Base-by-base conservation (phyloP, 306 rosid genomes). In the Sesbania bispinosa region DNA sequence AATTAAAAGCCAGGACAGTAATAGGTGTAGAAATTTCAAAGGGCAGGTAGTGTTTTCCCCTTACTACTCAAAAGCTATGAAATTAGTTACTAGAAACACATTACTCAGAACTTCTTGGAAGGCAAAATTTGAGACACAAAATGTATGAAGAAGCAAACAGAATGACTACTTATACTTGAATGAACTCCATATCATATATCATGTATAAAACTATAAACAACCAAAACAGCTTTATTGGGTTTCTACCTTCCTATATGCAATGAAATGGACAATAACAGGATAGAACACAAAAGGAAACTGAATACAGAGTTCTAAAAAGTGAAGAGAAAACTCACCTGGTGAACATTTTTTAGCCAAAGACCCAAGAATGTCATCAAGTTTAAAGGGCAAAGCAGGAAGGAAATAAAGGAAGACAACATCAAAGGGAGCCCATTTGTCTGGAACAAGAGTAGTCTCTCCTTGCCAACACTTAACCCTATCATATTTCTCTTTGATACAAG, bases 401-500 rank as follows among this genome's bases (percentile, higher is more conserved):
- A 85, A 93, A 71, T 90, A 93, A 75, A 93, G 96, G 69, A 94
- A 90, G 26, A 85, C 87, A 52, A 74, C 90, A 67, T 94, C 90
- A 18, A 94, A 84, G 4, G 90, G 88, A 1, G 86, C 79, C 92
- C 95, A 94, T 69, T 86, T 85, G 27, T 90, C 83, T 0, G 97
- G 99, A 47, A 83, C 84, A 79, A 85, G 50, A 1, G 88, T 39
- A 59, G 89, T 74, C 55, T 94, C 99, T 64, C 99, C 99, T 82
- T 94, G 97, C 99, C 96, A 94, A 65, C 96, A 94, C 75, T 82
- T 91, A 16, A 94, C 88, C 74, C 48, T 84, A 80, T 94, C 96
- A 71, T 89, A 75, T 67, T 83, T 89, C 82, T 89, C 97, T 61
- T 89, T 84, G 5, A 91, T 60, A 52, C 86, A 80, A 33, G 90